Base-by-base conservation (phyloP, 345 rosid species). In the Eucalyptus virginea region DNA sequence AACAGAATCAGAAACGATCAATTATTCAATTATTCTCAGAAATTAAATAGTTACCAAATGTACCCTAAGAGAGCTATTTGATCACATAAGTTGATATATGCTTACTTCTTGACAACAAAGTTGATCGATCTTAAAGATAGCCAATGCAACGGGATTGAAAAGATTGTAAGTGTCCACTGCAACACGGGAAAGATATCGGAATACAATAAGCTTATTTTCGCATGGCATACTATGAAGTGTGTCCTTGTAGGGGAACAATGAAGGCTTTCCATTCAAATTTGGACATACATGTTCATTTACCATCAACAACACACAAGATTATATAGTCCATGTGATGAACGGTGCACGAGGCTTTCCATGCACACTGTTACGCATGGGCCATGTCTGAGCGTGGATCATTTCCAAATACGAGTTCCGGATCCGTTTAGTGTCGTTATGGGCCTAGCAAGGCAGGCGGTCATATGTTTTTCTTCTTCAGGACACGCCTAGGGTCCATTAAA, bases 1-100 rank as follows among this genome's bases (percentile, higher is more conserved):
- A 52, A 52, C 0, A 52, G 0, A 52, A 52, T 52, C 0, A 52
- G 0, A 52, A 19, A 52, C 24, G 0, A 52, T 1, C 23, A 7
- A 52, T 52, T 19, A 52, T 18, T 0, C 19, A 19, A 52, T 52
- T 19, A 52, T 52, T 52, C 10, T 52, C 1, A 19, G 0, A 52
- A 52, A 52, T 0, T 18, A 52, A 52, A 52, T 7, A 52, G 0
- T 52, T 19, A 52, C 56, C 56, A 52, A 52, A 52, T 0, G 0
- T 52, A 52, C 9, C 0, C 24, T 52, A 18, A 52, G 60, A 54
- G 60, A 54, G 0, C 26, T 54, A 54, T 23, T 56, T 56, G 28
- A 56, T 56, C 28, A 0, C 28, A 4, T 56, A 56, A 54, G 12
- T 23, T 54, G 28, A 23, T 56, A 0, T 56, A 28, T 60, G 4